Evolutionary conservation across 2,329 filamentous ascomycete genomes (phyloP).

Genomic region (Epichloe typhina): DNA sequence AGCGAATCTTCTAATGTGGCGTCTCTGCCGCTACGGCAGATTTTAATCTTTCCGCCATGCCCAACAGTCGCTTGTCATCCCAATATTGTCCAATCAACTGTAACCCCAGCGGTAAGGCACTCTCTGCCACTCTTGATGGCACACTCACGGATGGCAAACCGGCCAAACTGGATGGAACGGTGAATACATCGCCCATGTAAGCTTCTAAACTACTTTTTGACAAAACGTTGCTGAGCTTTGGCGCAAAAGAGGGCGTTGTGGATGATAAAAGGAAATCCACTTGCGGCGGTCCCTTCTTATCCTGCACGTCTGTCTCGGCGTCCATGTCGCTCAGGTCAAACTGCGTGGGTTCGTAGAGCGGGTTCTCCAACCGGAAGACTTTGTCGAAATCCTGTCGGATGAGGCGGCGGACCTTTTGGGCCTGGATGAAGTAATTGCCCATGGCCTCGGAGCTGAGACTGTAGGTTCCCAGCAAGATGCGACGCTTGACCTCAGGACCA

Average conservation of each 20-base stretch:
- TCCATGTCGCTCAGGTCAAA: slow-evolving; percentile 50
- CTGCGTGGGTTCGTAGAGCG: slow-evolving; percentile 41
- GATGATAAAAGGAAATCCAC: slow-evolving; percentile 84
- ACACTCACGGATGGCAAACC: slow-evolving; percentile 82
- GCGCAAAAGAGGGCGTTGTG: slow-evolving; percentile 71
- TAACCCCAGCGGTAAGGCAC: slow-evolving; percentile 37
- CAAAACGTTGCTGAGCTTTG: slow-evolving; percentile 45
- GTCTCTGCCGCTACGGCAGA: slow-evolving; percentile 20
- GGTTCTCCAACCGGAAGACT: slow-evolving; percentile 59
- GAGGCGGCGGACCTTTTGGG: slow-evolving; percentile 72
- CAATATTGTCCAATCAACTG: slow-evolving; percentile 75
- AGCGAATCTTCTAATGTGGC: neutral
- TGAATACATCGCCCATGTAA: slow-evolving; percentile 92
- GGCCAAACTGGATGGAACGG: slow-evolving; percentile 84
- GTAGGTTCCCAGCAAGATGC: slow-evolving; percentile 83
- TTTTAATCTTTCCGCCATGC: slow-evolving; percentile 32
- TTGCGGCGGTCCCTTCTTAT: slow-evolving; percentile 44
- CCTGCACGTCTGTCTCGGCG: slow-evolving; percentile 34
- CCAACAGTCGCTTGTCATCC: slow-evolving; percentile 53
- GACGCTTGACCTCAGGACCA: slow-evolving; percentile 70
- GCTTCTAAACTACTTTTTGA: slow-evolving; percentile 49
- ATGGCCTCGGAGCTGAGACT: slow-evolving; percentile 81
- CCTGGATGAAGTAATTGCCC: slow-evolving; percentile 93
- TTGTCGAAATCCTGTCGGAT: slow-evolving; percentile 79
- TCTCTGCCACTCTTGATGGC: slow-evolving; percentile 34